Conservation (phyloP, 2,329 filamentous ascomycete genomes). For the Boeremia exigua region DNA sequence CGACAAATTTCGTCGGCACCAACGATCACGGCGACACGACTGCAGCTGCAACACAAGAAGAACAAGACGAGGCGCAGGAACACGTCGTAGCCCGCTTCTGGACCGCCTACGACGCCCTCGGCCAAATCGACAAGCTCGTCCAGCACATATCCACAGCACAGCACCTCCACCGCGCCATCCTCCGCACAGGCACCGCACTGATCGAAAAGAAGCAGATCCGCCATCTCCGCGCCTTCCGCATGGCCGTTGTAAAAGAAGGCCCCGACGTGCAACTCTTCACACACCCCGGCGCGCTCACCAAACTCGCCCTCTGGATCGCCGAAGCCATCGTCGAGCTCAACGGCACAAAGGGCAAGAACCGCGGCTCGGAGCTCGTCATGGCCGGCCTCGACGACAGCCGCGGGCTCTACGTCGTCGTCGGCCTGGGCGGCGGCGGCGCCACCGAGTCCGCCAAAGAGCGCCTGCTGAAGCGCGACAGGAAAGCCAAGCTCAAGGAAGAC, state of each 20-base stretch:
- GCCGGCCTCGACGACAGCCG: slow-evolving; percentile 86
- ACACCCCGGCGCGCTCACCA: slow-evolving; percentile 89
- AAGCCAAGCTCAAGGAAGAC: slow-evolving; percentile 61
- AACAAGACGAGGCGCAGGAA: slow-evolving; percentile 49
- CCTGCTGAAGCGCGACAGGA: slow-evolving; percentile 71
- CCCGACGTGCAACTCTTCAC: slow-evolving; percentile 91
- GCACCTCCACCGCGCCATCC: slow-evolving; percentile 88
- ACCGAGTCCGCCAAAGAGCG: slow-evolving; percentile 64
- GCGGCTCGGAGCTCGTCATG: slow-evolving; percentile 84
- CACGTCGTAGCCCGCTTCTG: slow-evolving; percentile 61
- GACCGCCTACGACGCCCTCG: slow-evolving; percentile 64
- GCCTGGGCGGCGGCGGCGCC: slow-evolving; percentile 84
- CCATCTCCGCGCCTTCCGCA: slow-evolving; percentile 88
- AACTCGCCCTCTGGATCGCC: slow-evolving; percentile 91
- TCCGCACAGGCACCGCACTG: slow-evolving; percentile 87
- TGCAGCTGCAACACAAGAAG: slow-evolving; percentile 24
- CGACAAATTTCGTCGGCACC: slow-evolving; percentile 36
- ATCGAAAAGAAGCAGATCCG: slow-evolving; percentile 95
- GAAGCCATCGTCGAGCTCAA: slow-evolving; percentile 93
- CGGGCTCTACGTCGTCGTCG: slow-evolving; percentile 90
- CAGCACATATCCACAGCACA: slow-evolving; percentile 82
- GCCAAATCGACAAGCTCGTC: slow-evolving; percentile 71
- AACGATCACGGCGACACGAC: slow-evolving; percentile 37
- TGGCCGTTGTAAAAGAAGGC: slow-evolving; percentile 94
- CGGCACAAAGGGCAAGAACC: slow-evolving; percentile 69